These are phyloP conservation scores for Ramaria sp. DNA, from an alignment of 768 basidiomycete genomes.

Conservation along the genomic window DNA sequence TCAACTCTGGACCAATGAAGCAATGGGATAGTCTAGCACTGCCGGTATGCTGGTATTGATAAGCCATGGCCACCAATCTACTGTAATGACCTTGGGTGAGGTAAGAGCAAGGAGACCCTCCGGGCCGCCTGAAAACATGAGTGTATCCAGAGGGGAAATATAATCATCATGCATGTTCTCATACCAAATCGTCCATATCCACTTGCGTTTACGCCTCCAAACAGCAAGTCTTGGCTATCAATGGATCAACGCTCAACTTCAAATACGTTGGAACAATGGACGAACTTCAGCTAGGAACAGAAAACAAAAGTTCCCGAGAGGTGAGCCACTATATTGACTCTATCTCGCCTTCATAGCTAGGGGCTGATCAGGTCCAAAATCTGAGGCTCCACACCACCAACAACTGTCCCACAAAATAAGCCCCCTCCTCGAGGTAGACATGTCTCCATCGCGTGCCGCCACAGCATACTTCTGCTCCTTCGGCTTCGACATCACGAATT, in stretches of 20 bases:
- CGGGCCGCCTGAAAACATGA: slow-evolving; percentile 55
- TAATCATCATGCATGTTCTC: slow-evolving; percentile 13
- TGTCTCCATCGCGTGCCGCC: slow-evolving; percentile 64
- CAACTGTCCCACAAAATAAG: slow-evolving; percentile 84
- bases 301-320: not conserved
- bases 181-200: slow-evolving; percentile 91
- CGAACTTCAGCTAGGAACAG: slow-evolving; percentile 44
- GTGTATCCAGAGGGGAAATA: slow-evolving; percentile 9
- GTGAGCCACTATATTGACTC: slow-evolving; percentile 1
- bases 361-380: slow-evolving; percentile 83
- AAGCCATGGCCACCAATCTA: slow-evolving; percentile 75
- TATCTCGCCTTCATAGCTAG: slow-evolving; percentile 47
- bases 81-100: slow-evolving; percentile 78
- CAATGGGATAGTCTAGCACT: slow-evolving; percentile 78
- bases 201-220: slow-evolving; percentile 84
- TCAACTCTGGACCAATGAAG: slow-evolving; percentile 66
- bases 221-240: slow-evolving; percentile 82
- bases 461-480: slow-evolving; percentile 49
- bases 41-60: slow-evolving; percentile 81
- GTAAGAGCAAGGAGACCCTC: slow-evolving; percentile 87
- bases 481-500: slow-evolving; percentile 54
- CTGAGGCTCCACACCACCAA: slow-evolving; percentile 60
- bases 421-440: slow-evolving; percentile 55
- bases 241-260: slow-evolving; percentile 13
- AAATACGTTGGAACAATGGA: slow-evolving; percentile 11